A percentile compares a stretch with the other conserved stretches of the same genome.
These are phyloP conservation scores for Pilaira anomala DNA, from an alignment of 192 early-diverging fungal genomes.

Conservation along the genomic window DNA sequence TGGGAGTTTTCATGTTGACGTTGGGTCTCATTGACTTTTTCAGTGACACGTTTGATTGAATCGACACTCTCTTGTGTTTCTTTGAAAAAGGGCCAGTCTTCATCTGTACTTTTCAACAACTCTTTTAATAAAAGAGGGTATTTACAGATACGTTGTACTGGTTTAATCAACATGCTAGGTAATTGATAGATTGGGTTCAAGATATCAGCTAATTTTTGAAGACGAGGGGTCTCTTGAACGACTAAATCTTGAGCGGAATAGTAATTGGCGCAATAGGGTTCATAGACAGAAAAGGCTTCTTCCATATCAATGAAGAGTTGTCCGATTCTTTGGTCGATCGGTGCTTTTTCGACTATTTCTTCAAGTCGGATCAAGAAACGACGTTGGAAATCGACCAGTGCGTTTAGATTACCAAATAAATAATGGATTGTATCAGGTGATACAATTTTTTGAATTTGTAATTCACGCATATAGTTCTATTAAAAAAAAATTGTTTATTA, in stretches of 20 bases:
- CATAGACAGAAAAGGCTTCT: slow-evolving; percentile 79
- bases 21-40: slow-evolving; percentile 86
- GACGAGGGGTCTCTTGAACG: slow-evolving; percentile 59
- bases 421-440: slow-evolving; percentile 74
- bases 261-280: slow-evolving; percentile 93
- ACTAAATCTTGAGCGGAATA: slow-evolving; percentile 67
- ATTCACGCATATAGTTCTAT: slow-evolving; percentile 69
- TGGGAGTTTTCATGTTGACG: slow-evolving; percentile 83
- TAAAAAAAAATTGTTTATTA: slow-evolving; percentile 10
- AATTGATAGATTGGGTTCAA: slow-evolving; percentile 85
- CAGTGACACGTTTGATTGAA: slow-evolving; percentile 83
- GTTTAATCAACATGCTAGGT: slow-evolving; percentile 91
- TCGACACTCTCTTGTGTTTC: slow-evolving; percentile 70
- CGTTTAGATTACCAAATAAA: slow-evolving; percentile 90
- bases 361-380: slow-evolving; percentile 90
- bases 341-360: slow-evolving; percentile 60
- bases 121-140: slow-evolving; percentile 89
- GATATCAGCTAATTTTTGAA: slow-evolving; percentile 58
- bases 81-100: slow-evolving; percentile 43
- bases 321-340: slow-evolving; percentile 87
- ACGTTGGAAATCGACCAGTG: slow-evolving; percentile 91
- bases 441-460: slow-evolving; percentile 68
- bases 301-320: slow-evolving; percentile 79
- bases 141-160: slow-evolving; percentile 95
- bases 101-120: slow-evolving; percentile 59